Conservation (phyloP, 2,329 filamentous ascomycete species). For the Colletotrichum spinosum region DNA sequence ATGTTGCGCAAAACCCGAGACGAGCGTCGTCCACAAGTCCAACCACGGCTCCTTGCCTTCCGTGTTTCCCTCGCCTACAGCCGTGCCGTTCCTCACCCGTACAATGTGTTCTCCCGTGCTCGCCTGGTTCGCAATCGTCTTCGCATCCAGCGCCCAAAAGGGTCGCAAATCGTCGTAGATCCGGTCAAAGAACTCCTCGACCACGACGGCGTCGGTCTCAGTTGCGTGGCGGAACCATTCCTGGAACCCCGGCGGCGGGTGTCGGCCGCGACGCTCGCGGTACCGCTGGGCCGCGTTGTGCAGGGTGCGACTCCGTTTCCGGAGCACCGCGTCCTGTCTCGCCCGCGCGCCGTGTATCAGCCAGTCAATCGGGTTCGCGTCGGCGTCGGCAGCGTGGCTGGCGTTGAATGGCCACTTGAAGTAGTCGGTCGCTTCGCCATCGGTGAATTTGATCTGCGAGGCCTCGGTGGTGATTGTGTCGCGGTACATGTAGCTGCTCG, state of each 20-base stretch:
- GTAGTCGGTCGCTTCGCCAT: slow-evolving; percentile 36
- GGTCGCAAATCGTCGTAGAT: slow-evolving; percentile 72
- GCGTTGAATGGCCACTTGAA: slow-evolving; percentile 37
- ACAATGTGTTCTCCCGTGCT: slow-evolving; percentile 59
- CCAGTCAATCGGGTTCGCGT: slow-evolving; percentile 61
- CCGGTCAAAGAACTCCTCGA: slow-evolving; percentile 74
- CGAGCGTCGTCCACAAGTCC: slow-evolving; percentile 60
- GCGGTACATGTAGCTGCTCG: slow-evolving; percentile 37
- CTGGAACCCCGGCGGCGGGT: slow-evolving; percentile 74
- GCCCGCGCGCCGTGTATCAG: slow-evolving; percentile 60
- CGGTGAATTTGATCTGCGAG: slow-evolving; percentile 33
- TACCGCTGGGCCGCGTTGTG: slow-evolving; percentile 66
- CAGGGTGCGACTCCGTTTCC: slow-evolving; percentile 60
- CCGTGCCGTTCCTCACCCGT: slow-evolving; percentile 59
- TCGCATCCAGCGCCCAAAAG: slow-evolving; percentile 67
- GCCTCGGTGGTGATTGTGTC: slow-evolving; percentile 31
- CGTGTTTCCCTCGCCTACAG: slow-evolving; percentile 52
- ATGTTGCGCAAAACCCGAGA: slow-evolving; percentile 62
- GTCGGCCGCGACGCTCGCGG: slow-evolving; percentile 65
- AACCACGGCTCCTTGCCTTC: slow-evolving; percentile 57
- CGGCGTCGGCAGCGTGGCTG: slow-evolving; percentile 41
- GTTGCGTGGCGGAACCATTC: slow-evolving; percentile 68
- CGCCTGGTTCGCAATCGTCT: slow-evolving; percentile 52
- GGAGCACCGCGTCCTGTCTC: slow-evolving; percentile 55
- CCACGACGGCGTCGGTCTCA: slow-evolving; percentile 63